Conservation (phyloP, 495 filamentous ascomycete genomes). For the Penicillium flavigenum region DNA sequence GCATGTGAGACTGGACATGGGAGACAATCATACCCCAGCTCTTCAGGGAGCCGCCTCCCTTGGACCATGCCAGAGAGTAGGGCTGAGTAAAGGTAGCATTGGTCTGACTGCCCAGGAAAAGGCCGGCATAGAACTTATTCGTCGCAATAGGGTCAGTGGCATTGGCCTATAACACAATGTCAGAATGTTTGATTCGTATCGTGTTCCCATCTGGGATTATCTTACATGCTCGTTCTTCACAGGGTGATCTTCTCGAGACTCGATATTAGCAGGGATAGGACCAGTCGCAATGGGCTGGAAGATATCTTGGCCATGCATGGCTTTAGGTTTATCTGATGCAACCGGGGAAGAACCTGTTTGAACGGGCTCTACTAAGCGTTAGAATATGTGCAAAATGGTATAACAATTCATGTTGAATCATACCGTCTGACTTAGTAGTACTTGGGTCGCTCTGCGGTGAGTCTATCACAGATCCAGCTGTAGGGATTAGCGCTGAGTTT, state of each 20-base stretch:
- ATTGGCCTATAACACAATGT: constrained; percentile 25
- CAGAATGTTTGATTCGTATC: constrained; percentile 9
- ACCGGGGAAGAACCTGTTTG: constrained; percentile 1
- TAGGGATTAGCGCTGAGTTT: not conserved
- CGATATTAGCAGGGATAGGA: constrained; percentile 55
- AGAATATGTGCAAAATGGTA: not conserved
- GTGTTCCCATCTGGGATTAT: constrained; percentile 13
- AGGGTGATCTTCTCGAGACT: constrained; percentile 51
- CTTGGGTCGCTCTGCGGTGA: not conserved
- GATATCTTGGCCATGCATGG: constrained; percentile 43
- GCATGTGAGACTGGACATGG: constrained; percentile 64
- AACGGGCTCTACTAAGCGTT: constrained; percentile 7
- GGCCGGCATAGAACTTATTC: constrained; percentile 92
- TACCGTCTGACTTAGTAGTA: not conserved
- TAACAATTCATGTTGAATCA: not conserved
- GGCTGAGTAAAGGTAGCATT: constrained; percentile 78
- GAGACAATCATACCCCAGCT: constrained; percentile 79
- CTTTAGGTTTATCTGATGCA: constrained; percentile 4
- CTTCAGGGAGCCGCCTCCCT: constrained; percentile 59
- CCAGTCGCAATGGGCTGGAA: constrained; percentile 62
- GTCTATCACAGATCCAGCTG: not conserved
- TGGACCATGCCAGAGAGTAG: constrained; percentile 77
- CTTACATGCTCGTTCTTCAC: constrained; percentile 49
- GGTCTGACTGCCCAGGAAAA: constrained; percentile 75
- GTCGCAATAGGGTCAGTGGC: constrained; percentile 62